Conservation (phyloP, 1,139 yeast species). For the Yamadazyma atmosphaerica region DNA sequence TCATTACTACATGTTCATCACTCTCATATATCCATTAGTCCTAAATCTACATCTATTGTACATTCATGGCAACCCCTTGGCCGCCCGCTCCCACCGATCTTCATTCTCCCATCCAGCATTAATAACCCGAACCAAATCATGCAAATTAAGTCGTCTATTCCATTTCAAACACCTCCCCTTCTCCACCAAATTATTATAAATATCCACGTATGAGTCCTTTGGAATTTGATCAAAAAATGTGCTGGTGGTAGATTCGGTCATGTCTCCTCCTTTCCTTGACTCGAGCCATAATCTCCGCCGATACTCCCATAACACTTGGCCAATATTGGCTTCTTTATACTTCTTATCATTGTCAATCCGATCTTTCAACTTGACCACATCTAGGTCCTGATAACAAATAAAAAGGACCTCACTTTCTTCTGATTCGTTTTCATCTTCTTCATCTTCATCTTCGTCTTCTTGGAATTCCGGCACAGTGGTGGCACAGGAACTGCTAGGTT, state of each 20-base stretch:
- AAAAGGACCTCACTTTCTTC: too few species aligned
- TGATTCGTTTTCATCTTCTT: slow-evolving; percentile 11
- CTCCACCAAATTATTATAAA: slow-evolving; percentile 58
- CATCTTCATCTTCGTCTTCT: slow-evolving; percentile 16
- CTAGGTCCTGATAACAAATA: slow-evolving; percentile 11
- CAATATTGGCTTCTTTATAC: slow-evolving; percentile 26
- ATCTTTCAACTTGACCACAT: slow-evolving; percentile 14
- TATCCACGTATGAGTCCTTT: slow-evolving; percentile 51
- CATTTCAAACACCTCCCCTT: slow-evolving; percentile 54
- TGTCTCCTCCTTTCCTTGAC: slow-evolving; percentile 15
- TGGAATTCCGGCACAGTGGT: not conserved
- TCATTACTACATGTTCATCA: too few species aligned
- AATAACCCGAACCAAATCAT: slow-evolving; percentile 58
- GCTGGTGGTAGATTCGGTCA: slow-evolving; percentile 17
- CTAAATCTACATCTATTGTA: not conserved
- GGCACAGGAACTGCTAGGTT: not conserved
- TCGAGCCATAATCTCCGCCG: slow-evolving; percentile 60
- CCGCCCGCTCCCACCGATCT: slow-evolving; percentile 63
- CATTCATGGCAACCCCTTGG: slow-evolving; percentile 40
- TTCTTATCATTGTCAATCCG: slow-evolving; percentile 16
- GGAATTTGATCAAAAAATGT: slow-evolving; percentile 41
- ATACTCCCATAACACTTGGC: slow-evolving; percentile 58
- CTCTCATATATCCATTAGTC: slow-evolving; percentile 3
- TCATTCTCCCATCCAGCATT: slow-evolving; percentile 71
- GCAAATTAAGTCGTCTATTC: slow-evolving; percentile 55